Conservation (phyloP, 2,329 filamentous ascomycete genomes). For the Leptographium radiaticola region DNA sequence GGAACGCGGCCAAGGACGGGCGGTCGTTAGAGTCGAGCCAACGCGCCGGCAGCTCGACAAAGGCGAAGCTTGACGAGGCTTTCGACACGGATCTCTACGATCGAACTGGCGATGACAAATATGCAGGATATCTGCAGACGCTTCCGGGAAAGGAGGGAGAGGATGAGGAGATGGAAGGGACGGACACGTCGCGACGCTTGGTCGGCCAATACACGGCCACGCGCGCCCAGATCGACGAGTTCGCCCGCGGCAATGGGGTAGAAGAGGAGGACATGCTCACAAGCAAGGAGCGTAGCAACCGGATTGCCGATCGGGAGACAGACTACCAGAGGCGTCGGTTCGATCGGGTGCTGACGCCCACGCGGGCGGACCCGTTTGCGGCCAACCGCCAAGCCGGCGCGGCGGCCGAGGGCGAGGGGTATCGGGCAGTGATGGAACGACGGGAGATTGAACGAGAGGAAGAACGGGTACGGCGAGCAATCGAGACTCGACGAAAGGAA, state of each 20-base stretch:
- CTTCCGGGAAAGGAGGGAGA: conserved; percentile 74
- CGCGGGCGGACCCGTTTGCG: conserved; percentile 74
- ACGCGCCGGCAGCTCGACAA: conserved; percentile 71
- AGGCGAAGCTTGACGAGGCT: conserved; percentile 79
- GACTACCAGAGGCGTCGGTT: conserved; percentile 96
- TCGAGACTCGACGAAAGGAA: conserved; percentile 58
- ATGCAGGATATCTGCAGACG: conserved; percentile 79
- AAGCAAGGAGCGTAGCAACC: conserved; percentile 71
- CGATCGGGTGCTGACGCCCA: conserved; percentile 75
- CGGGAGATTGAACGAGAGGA: conserved; percentile 91
- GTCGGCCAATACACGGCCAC: conserved; percentile 95
- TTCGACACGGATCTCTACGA: conserved; percentile 87
- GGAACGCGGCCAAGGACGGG: conserved; percentile 76
- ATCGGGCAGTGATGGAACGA: conserved; percentile 80
- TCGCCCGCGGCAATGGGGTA: conserved; percentile 69
- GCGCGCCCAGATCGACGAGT: conserved; percentile 84
- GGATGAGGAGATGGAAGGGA: conserved; percentile 65
- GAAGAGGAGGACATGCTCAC: conserved; percentile 87
- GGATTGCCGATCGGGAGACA: conserved; percentile 85
- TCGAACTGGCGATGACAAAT: conserved; percentile 58
- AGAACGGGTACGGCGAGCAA: conserved; percentile 66
- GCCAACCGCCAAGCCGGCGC: conserved; percentile 57
- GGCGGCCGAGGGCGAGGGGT: conserved; percentile 64
- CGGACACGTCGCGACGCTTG: conserved; percentile 60
- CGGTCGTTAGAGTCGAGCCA: conserved; percentile 66